Evolutionary conservation across 441 rosid genomes (phyloP).

Genomic region (Gossypium schwendimanii): DNA sequence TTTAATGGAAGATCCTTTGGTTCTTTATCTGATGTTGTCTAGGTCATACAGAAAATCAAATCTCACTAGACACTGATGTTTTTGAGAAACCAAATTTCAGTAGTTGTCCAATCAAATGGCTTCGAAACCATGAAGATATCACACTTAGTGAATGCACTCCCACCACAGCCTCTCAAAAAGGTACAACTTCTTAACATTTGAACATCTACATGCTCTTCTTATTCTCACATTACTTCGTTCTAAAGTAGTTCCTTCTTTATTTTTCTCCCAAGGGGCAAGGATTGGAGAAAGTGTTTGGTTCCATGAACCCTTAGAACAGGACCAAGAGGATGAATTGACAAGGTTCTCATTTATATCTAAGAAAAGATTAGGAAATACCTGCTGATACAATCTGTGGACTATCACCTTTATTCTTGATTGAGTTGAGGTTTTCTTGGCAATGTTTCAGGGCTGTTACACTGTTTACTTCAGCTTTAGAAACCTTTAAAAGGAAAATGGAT

Average conservation of each 20-base stretch:
- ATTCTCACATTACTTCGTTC: slow-evolving; percentile 11
- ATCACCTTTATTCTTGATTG: slow-evolving; percentile 17
- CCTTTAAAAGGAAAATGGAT: slow-evolving; percentile 58
- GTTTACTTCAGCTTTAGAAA: slow-evolving; percentile 59
- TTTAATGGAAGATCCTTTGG: neutral
- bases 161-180: slow-evolving; percentile 37
- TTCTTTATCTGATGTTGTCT: slow-evolving; percentile 22
- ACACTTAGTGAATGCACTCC: slow-evolving; percentile 33
- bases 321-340: slow-evolving; percentile 47
- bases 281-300: slow-evolving; percentile 26
- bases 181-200: slow-evolving; percentile 29
- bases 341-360: slow-evolving; percentile 30
- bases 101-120: slow-evolving; percentile 39
- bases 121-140: slow-evolving; percentile 29
- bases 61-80: slow-evolving; percentile 27
- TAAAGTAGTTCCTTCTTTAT: slow-evolving; percentile 9
- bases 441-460: slow-evolving; percentile 57
- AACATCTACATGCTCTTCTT: neutral
- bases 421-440: slow-evolving; percentile 24
- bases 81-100: slow-evolving; percentile 34
- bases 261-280: slow-evolving; percentile 32
- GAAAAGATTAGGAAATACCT: neutral
- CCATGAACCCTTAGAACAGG: slow-evolving; percentile 39
- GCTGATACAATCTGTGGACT: slow-evolving; percentile 8
- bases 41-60: slow-evolving; percentile 33